Conservation (phyloP, 495 filamentous ascomycete species). For the Neurospora intermedia region DNA sequence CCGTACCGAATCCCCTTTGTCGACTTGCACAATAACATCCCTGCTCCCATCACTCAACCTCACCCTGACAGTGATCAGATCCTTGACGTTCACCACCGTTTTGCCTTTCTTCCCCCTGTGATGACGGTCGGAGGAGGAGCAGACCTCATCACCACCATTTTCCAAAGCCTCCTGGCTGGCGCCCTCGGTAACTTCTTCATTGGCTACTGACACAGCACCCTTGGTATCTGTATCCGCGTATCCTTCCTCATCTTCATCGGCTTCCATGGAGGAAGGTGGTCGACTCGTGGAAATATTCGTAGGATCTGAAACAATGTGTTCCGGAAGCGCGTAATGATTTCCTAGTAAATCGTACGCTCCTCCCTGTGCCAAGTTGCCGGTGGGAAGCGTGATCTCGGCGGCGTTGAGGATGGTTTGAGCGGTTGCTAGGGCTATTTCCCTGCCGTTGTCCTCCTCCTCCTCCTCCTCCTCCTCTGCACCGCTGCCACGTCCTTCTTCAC, state of each 20-base stretch:
- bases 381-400: constrained; percentile 68
- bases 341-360: constrained; percentile 74
- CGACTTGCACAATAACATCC: constrained; percentile 52
- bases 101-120: constrained; percentile 60
- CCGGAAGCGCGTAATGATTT: constrained; percentile 63
- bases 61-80: constrained; percentile 51
- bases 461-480: neutral
- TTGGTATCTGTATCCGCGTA: constrained; percentile 26
- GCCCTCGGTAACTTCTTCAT: constrained; percentile 30
- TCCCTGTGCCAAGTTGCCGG: constrained; percentile 50
- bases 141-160: constrained; percentile 32
- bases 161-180: constrained; percentile 26
- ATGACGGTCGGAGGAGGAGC: constrained; percentile 24
- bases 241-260: constrained; percentile 9
- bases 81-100: constrained; percentile 28
- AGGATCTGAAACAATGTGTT: constrained; percentile 68
- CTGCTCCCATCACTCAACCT: constrained; percentile 60
- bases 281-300: constrained; percentile 47
- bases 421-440: constrained; percentile 40
- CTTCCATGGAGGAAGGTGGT: too few relatives aligned
- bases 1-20: constrained; percentile 51
- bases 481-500: constrained; percentile 9
- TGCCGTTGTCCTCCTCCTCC: constrained; percentile 11
- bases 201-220: constrained; percentile 25
- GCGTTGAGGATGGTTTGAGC: constrained; percentile 74